A percentile compares a stretch with the other conserved stretches of the same genome.
Conservation (phyloP, 1,284 basidiomycete species). For the Heterobasidion parviporum region DNA sequence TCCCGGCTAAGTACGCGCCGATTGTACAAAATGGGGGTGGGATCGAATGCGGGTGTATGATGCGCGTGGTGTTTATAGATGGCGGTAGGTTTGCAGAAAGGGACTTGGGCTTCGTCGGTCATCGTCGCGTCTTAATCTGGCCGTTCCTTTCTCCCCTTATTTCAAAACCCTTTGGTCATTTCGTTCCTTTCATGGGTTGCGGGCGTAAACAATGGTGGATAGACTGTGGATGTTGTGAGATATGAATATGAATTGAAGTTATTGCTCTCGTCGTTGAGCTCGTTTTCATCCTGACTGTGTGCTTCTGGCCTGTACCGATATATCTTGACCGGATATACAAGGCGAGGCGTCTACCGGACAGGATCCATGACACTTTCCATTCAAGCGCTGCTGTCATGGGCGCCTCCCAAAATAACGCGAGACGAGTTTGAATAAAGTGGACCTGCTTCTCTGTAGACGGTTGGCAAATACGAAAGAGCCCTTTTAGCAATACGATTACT, state of each 20-base stretch:
- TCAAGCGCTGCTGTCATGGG: too few relatives aligned
- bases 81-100: too few relatives aligned
- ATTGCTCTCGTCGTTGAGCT: not conserved
- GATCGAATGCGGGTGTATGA: too few relatives aligned
- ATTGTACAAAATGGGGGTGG: not conserved
- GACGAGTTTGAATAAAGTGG: too few relatives aligned
- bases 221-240: not conserved
- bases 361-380: too few relatives aligned
- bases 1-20: constrained; percentile 5
- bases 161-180: not conserved
- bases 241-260: not conserved
- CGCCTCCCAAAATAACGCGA: too few relatives aligned
- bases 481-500: too few relatives aligned
- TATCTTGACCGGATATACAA: not conserved
- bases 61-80: too few relatives aligned
- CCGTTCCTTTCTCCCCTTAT: not conserved
- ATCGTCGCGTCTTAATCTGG: not conserved
- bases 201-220: not conserved
- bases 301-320: not conserved
- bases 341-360: too few relatives aligned
- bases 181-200: not conserved
- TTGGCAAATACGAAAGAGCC: too few relatives aligned
- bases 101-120: not conserved
- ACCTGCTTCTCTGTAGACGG: too few relatives aligned
- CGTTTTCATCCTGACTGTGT: not conserved